Conservation (phyloP, 352 stramenopile species). For the Thraustochytrium sp. region DNA sequence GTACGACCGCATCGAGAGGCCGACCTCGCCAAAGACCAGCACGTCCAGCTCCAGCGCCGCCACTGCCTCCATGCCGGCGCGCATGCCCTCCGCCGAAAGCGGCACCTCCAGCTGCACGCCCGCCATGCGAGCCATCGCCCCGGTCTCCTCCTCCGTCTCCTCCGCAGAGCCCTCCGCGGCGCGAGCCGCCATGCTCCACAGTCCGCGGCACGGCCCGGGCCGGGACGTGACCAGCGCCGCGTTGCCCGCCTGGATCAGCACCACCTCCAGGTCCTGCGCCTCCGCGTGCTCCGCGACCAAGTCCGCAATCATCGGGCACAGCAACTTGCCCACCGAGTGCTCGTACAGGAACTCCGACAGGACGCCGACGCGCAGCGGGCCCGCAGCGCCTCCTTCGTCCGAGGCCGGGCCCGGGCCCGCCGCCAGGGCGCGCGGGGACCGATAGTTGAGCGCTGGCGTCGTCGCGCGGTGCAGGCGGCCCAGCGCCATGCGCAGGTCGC, state of each 20-base stretch:
- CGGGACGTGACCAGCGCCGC: neutral
- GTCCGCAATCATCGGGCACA: conserved; percentile 46
- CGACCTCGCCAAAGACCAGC: conserved; percentile 68
- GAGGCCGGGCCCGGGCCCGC: neutral
- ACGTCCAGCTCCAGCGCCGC: conserved; percentile 62
- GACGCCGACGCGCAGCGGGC: conserved; percentile 49
- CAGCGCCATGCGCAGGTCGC: conserved; percentile 37
- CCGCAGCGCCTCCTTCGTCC: neutral
- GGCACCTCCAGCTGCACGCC: neutral
- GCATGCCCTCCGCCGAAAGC: neutral
- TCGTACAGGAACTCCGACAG: conserved; percentile 51
- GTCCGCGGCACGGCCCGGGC: conserved; percentile 11
- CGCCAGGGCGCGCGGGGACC: neutral
- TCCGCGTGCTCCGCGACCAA: conserved; percentile 32
- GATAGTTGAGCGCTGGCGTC: conserved; percentile 50
- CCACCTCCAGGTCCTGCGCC: neutral
- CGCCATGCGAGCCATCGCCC: too few relatives aligned
- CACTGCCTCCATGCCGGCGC: neutral
- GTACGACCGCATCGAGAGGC: conserved; percentile 69
- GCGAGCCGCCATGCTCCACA: neutral
- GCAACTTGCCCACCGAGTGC: conserved; percentile 53
- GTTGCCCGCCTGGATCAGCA: neutral
- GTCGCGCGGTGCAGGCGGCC: conserved; percentile 29
- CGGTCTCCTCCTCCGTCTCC: neutral
- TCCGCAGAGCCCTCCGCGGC: neutral